Evolutionary conservation across 495 filamentous ascomycete species (phyloP).

Genomic region (Daldinia vernicosa): DNA sequence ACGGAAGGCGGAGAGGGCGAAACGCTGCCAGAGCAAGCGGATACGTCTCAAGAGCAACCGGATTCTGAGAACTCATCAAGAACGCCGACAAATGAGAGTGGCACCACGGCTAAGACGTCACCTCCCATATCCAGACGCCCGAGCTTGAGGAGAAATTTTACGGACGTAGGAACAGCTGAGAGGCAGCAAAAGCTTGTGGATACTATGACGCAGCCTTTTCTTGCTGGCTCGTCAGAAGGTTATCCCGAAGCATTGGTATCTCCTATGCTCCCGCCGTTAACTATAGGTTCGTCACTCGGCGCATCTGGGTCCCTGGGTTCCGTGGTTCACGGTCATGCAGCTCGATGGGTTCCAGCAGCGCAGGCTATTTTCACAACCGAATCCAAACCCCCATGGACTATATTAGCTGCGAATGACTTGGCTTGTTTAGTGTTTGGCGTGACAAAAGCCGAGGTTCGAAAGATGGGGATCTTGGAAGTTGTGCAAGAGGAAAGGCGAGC

Average conservation of each 20-base stretch:
- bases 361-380: conserved; percentile 98
- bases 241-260: conserved; percentile 55
- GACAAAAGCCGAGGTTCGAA: conserved; percentile 90
- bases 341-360: conserved; percentile 86
- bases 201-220: conserved; percentile 84
- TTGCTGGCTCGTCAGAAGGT: conserved; percentile 58
- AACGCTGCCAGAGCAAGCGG: conserved; percentile 10
- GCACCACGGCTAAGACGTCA: conserved; percentile 61
- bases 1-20: conserved; percentile 15
- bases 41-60: conserved; percentile 29
- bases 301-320: conserved; percentile 48
- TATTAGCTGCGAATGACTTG: conserved; percentile 95
- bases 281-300: conserved; percentile 46
- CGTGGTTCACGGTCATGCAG: conserved; percentile 81
- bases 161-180: conserved; percentile 75
- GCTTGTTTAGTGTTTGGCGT: conserved; percentile 97
- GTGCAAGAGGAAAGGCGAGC: conserved; percentile 84
- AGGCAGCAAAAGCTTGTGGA: conserved; percentile 89
- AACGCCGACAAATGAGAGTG: conserved; percentile 64
- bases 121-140: conserved; percentile 68
- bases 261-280: conserved; percentile 51
- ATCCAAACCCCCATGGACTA: conserved; percentile 88
- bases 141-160: conserved; percentile 86
- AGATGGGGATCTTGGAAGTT: conserved; percentile 94
- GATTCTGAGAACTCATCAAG: conserved; percentile 65